phyloP scores from a whole-genome alignment of 495 filamentous ascomycete species.

The Annulohypoxylon stygium region DNA sequence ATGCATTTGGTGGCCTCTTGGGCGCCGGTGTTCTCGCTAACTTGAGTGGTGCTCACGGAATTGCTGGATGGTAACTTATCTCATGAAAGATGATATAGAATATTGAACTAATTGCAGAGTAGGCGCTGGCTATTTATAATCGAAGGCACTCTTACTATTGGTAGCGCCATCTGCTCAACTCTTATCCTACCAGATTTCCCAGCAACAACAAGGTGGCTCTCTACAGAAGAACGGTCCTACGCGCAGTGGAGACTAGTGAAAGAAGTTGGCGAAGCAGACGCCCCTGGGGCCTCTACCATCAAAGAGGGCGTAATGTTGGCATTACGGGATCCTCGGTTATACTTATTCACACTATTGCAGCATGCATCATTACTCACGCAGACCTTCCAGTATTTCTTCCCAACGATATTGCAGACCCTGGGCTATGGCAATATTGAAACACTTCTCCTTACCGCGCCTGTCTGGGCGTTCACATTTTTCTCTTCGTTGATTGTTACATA shows the following conservation, averaged over 20 bases:
- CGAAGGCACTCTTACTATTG: conserved; percentile 59
- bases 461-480: conserved; percentile 56
- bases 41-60: conserved; percentile 55
- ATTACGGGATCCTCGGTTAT: conserved; percentile 58
- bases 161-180: conserved; percentile 52
- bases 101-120: neutral
- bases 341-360: conserved; percentile 62
- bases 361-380: conserved; percentile 58
- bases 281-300: conserved; percentile 44
- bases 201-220: conserved; percentile 58
- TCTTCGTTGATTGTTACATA: conserved; percentile 56
- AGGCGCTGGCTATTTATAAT: conserved; percentile 57
- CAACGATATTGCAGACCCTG: conserved; percentile 66
- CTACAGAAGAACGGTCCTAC: conserved; percentile 56
- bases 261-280: conserved; percentile 58
- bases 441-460: conserved; percentile 66
- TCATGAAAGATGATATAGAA: too few species aligned
- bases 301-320: conserved; percentile 58
- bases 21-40: conserved; percentile 64
- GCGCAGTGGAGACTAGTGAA: conserved; percentile 58
- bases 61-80: conserved; percentile 60
- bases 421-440: conserved; percentile 65
- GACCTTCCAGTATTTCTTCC: conserved; percentile 67
- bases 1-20: conserved; percentile 70
- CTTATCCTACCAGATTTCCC: conserved; percentile 62